phyloP scores from a whole-genome alignment of 2,329 filamentous ascomycete genomes.

The Ascocoryne sarcoides region DNA sequence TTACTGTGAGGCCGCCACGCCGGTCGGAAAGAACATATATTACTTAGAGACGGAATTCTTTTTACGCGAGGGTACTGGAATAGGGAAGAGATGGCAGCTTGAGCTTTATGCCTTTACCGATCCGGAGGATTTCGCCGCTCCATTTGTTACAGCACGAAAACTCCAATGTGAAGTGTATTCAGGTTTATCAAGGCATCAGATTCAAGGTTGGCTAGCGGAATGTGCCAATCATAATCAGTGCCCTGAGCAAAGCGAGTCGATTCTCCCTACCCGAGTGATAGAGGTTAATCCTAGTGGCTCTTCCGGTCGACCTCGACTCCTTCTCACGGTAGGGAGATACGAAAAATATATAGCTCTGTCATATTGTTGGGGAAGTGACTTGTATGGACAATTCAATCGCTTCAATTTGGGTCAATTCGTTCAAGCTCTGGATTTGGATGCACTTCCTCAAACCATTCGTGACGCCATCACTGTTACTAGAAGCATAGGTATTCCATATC shows the following conservation, averaged over 20 bases:
- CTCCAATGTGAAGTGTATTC: constrained; percentile 1
- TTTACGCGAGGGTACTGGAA: too few species aligned
- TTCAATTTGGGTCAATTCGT: background rate
- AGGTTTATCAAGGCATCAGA: constrained; percentile 1
- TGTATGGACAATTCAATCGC: background rate
- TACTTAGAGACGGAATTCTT: too few species aligned
- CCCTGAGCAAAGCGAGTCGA: background rate
- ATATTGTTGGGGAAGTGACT: background rate
- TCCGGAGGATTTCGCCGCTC: too few species aligned
- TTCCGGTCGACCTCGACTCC: background rate
- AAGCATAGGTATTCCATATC: constrained; percentile 2
- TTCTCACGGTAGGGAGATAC: background rate
- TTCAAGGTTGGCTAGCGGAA: constrained; percentile 1
- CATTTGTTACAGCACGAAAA: too few species aligned
- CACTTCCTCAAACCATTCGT: background rate
- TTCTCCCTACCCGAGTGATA: background rate
- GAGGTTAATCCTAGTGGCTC: background rate
- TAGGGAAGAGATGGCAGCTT: too few species aligned
- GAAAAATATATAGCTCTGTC: constrained; percentile 1
- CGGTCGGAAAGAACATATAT: too few species aligned
- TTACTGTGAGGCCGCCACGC: too few species aligned
- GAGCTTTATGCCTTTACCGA: too few species aligned
- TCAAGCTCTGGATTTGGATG: too few species aligned
- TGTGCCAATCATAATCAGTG: background rate
- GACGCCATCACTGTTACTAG: constrained; percentile 2